Evolutionary conservation across 2,329 filamentous ascomycete species (phyloP), one percentile per base, ranked within the genome.

Genomic region (Aspergillus candidus): DNA sequence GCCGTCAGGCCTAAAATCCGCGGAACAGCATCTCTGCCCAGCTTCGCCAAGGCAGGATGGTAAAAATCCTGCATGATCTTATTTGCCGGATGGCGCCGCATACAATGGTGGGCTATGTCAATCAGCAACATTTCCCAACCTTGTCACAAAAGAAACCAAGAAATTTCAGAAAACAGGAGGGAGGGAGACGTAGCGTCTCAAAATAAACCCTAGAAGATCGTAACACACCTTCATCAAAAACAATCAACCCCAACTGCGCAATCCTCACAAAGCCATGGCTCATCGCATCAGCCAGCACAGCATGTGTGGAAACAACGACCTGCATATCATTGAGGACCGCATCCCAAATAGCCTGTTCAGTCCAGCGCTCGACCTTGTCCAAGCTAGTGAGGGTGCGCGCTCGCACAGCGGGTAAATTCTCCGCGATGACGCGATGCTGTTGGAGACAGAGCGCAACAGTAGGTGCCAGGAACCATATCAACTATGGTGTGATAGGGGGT

Each of bases 1-100:
- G 89, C 89, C 6, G 84, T 90, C 17, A 95, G 71, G 0, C 88
- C 89, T 4, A 95, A 70, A 22, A 95, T 83, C 14, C 74, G 72
- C 0, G 89, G 89, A 7, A 70, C 58, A n/a, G 54, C 48, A 11
- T 48, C 32, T 0, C 61, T 47, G 0, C 71, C 72, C 2, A 47
- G 46, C 11, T 47, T 51, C 44, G 50, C 0, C 42, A 50, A 40
- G 72, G 73, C 13, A 60, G 63, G 22, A 49, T 80, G 77, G 56
- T 94, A 94, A 52, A 85, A 83, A 27, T 80, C 69, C 22, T 66
- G 70, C 85, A 94, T 91, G 30, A 94, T 84, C 32, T 71, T 76
- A 44, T 82, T 82, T 10, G 82, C 80, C 0, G 85, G 73, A 52
- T 83, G 76, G 1, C 78, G 80, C 13, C 73, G 71, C 4, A 73